Evolutionary conservation across 2,329 filamentous ascomycete genomes (phyloP).

Genomic region (Penicillium sp.): DNA sequence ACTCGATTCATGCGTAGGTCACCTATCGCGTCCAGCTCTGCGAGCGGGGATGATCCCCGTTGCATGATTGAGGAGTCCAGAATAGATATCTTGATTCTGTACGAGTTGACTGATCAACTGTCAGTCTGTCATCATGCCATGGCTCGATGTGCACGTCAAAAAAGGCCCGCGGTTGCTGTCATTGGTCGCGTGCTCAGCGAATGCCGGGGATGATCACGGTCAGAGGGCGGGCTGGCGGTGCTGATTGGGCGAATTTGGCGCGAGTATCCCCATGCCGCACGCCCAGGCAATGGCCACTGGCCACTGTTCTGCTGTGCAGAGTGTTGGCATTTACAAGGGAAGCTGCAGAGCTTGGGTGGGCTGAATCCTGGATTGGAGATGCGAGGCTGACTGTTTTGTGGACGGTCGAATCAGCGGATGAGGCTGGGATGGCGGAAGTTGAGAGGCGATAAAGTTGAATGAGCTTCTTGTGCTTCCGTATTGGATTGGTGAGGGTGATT

Average conservation of each 20-base stretch:
- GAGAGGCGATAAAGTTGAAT: background rate
- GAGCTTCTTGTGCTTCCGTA: background rate
- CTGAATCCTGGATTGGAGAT: background rate
- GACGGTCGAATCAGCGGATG: background rate
- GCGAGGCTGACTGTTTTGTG: background rate
- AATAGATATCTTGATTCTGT: background rate
- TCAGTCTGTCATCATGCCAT: background rate
- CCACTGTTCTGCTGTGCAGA: background rate
- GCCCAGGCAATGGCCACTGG: background rate
- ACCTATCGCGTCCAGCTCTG: background rate
- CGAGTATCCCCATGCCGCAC: slow-evolving; percentile 10
- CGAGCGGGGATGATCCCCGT: background rate
- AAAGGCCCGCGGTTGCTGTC: slow-evolving; percentile 9
- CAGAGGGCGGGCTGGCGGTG: slow-evolving; percentile 2
- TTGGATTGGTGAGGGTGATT: background rate
- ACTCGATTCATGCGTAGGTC: background rate
- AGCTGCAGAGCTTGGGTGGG: background rate
- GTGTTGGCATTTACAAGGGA: background rate
- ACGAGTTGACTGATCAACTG: slow-evolving; percentile 9
- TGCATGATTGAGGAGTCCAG: background rate
- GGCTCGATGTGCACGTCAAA: slow-evolving; percentile 3
- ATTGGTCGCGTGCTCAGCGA: slow-evolving; percentile 20
- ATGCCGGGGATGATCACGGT: slow-evolving; percentile 23
- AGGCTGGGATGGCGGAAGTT: background rate
- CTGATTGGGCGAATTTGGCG: slow-evolving; percentile 24